Percentiles rank a stretch among this genome's conserved stretches.
phyloP scores from a whole-genome alignment of 176 grass and related monocot species.

The Oryza coarctata region DNA sequence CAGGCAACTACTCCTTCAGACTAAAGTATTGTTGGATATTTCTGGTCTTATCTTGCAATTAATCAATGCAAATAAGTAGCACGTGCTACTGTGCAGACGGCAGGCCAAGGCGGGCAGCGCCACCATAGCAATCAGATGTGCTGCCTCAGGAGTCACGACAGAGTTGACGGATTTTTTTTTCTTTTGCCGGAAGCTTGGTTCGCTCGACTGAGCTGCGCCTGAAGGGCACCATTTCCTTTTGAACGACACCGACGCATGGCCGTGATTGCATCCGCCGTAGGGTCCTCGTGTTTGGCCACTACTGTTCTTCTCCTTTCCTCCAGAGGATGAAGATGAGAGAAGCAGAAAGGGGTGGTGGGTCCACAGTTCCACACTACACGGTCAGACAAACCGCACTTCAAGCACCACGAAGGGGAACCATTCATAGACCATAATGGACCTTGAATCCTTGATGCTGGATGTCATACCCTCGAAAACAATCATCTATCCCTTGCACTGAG shows the following conservation, averaged over 20 bases:
- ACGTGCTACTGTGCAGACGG: background rate
- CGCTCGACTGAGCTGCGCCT: background rate
- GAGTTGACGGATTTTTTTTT: constrained; percentile 21
- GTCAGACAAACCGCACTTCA: no score
- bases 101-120: no score
- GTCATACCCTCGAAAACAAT: no score
- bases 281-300: background rate
- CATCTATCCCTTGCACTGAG: no score
- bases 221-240: background rate
- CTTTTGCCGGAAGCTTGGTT: background rate
- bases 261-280: constrained; percentile 9
- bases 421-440: no score
- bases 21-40: background rate
- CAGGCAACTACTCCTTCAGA: background rate
- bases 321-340: background rate
- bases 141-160: constrained; percentile 3
- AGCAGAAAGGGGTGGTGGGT: background rate
- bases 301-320: no score
- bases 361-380: no score
- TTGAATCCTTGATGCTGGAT: no score
- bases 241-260: constrained; percentile 32
- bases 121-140: constrained; percentile 4
- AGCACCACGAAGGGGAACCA: no score
- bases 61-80: no score
- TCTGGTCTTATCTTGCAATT: constrained; percentile 1